These are phyloP conservation scores for Neckera pumila DNA, from an alignment of 225 moss, liverwort and hornwort species.

Conservation along the genomic window DNA sequence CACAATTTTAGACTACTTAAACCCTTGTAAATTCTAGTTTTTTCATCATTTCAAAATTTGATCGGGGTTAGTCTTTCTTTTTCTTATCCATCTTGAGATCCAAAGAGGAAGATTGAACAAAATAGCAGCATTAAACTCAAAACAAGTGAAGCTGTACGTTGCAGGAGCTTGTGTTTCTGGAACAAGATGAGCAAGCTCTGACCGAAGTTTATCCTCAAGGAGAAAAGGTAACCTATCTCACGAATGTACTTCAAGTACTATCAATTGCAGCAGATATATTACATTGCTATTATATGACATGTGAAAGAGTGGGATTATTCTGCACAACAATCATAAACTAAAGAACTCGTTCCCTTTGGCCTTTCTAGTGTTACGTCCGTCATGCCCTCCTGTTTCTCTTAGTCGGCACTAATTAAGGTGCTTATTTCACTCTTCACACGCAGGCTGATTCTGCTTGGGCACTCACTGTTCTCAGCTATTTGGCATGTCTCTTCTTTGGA, in stretches of 20 bases:
- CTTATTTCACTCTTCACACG: background rate
- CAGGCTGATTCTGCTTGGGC: slow-evolving; percentile 95
- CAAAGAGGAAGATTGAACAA: background rate
- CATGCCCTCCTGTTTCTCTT: background rate
- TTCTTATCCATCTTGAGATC: background rate
- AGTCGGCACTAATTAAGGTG: background rate
- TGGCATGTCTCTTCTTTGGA: slow-evolving; percentile 73
- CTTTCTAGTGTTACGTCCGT: background rate
- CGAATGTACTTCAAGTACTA: background rate
- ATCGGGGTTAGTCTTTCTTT: background rate
- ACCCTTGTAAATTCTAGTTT: no score
- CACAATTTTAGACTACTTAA: background rate
- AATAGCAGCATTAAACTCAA: background rate
- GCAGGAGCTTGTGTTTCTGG: slow-evolving; percentile 77
- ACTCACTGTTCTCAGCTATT: slow-evolving; percentile 73
- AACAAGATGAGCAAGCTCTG: slow-evolving; percentile 88
- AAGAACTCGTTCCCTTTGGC: background rate
- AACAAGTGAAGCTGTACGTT: background rate
- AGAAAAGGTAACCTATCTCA: slow-evolving; percentile 52
- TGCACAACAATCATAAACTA: background rate
- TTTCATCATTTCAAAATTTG: background rate
- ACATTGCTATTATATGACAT: background rate
- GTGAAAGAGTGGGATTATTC: background rate
- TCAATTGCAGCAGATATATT: background rate
- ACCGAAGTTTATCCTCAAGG: slow-evolving; percentile 94